phyloP scores from a whole-genome alignment of 768 basidiomycete species.

The Tulasnella sp. region DNA sequence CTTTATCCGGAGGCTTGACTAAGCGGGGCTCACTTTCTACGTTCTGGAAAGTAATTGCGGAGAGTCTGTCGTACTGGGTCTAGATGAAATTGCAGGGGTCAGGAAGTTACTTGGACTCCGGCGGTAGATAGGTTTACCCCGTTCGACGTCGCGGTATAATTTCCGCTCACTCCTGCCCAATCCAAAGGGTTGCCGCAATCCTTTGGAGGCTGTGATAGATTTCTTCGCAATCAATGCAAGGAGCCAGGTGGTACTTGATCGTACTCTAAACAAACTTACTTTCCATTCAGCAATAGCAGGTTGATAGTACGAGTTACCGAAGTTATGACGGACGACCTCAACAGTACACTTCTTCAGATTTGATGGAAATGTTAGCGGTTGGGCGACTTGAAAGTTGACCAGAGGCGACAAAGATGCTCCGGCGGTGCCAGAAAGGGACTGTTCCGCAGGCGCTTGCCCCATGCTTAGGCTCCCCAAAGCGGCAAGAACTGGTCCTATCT shows the following conservation, averaged over 20 bases:
- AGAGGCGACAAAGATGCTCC: neutral
- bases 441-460: neutral
- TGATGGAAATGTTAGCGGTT: neutral
- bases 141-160: neutral
- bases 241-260: neutral
- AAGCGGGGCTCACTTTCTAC: neutral
- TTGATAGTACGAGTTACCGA: neutral
- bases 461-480: neutral
- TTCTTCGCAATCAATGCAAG: neutral
- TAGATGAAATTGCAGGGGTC: neutral
- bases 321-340: neutral
- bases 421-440: neutral
- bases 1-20: neutral
- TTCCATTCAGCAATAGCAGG: neutral
- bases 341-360: neutral
- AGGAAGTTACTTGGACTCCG: neutral
- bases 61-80: neutral
- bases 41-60: neutral
- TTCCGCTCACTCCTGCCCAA: neutral
- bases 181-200: neutral
- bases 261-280: constrained; percentile 41
- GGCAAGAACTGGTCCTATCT: neutral
- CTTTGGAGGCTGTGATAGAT: neutral
- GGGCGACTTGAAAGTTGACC: neutral
- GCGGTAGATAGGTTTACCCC: neutral